A percentile compares a stretch with the other conserved stretches of the same genome.
Evolutionary conservation across 495 filamentous ascomycete species (phyloP).

Genomic region (Apodospora peruviana): DNA sequence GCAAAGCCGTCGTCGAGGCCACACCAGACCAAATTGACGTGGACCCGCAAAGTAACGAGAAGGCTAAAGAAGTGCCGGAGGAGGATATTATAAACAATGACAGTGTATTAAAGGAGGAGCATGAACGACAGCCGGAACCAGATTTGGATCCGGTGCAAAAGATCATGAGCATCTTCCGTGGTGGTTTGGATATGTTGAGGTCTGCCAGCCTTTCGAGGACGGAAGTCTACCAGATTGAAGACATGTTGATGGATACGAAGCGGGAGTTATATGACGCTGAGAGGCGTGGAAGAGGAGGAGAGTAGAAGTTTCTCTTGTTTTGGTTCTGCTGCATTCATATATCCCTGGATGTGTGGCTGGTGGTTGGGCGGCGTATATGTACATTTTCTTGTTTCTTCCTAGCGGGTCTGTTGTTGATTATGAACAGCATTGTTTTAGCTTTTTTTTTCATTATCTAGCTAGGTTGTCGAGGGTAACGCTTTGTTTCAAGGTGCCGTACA

Average conservation of each 20-base stretch:
- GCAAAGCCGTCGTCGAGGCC: not conserved
- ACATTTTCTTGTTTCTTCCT: no score
- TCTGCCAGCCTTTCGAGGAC: conserved; percentile 42
- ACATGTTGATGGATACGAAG: conserved; percentile 62
- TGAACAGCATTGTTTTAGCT: no score
- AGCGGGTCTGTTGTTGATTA: no score
- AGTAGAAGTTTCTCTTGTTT: not conserved
- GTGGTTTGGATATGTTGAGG: conserved; percentile 47
- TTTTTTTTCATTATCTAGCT: no score
- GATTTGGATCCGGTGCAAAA: conserved; percentile 19
- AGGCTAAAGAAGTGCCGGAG: not conserved
- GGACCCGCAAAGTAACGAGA: not conserved
- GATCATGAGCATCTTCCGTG: conserved; percentile 47
- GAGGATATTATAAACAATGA: not conserved
- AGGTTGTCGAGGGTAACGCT: no score
- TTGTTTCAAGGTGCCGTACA: no score
- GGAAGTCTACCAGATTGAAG: conserved; percentile 56
- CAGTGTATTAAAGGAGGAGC: not conserved
- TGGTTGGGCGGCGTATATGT: not conserved
- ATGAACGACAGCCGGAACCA: not conserved
- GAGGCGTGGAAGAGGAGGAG: conserved; percentile 34
- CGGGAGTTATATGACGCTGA: conserved; percentile 58
- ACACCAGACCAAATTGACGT: no score
- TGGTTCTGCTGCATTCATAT: not conserved
- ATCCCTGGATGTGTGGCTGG: no score